Percentiles rank a stretch among this genome's conserved stretches.
These are phyloP conservation scores for Hypsizygus marmoreus DNA, from an alignment of 768 basidiomycete genomes.

Conservation along the genomic window DNA sequence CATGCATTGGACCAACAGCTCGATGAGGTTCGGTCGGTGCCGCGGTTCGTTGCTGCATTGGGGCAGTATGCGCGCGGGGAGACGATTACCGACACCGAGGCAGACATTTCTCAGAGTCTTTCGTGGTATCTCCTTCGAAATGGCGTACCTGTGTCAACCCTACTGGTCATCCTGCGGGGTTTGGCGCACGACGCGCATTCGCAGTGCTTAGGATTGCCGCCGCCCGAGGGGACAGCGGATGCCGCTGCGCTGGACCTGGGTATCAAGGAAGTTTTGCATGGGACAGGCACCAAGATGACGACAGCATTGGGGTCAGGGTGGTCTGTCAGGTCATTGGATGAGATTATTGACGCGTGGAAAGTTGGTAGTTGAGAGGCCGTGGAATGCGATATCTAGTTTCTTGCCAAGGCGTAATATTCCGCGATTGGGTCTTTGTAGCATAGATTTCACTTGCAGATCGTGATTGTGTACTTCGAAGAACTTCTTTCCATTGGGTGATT, in stretches of 20 bases:
- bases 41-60: slow-evolving; percentile 45
- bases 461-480: neutral
- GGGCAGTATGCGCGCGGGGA: slow-evolving; percentile 61
- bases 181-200: slow-evolving; percentile 64
- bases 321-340: slow-evolving; percentile 69
- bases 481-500: neutral
- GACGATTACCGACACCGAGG: slow-evolving; percentile 28
- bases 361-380: neutral
- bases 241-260: slow-evolving; percentile 39
- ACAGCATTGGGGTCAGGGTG: slow-evolving; percentile 71
- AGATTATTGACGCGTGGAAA: slow-evolving; percentile 63
- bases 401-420: neutral
- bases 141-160: slow-evolving; percentile 67
- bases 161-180: slow-evolving; percentile 61
- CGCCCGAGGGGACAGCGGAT: slow-evolving; percentile 54
- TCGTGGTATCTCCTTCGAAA: slow-evolving; percentile 75
- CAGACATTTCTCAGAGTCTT: slow-evolving; percentile 42
- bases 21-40: slow-evolving; percentile 41
- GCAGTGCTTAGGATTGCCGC: slow-evolving; percentile 50
- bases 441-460: neutral
- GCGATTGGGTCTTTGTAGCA: neutral
- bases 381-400: slow-evolving; percentile 1
- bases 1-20: slow-evolving; percentile 63
- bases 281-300: slow-evolving; percentile 81
- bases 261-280: slow-evolving; percentile 85